Base-by-base conservation (phyloP, 768 basidiomycete genomes). In the Suillus placidus region DNA sequence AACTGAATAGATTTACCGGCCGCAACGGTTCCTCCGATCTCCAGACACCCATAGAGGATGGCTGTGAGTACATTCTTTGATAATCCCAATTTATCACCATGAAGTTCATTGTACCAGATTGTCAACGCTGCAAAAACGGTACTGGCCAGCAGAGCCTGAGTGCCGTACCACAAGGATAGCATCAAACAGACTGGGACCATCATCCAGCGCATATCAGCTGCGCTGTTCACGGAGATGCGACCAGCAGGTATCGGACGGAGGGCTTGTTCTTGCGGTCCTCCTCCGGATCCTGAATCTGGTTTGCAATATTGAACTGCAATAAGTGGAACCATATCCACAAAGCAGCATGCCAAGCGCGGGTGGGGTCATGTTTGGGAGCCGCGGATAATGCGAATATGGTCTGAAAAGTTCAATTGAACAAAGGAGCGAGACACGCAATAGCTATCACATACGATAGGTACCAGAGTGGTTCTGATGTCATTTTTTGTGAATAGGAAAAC, bases 321-420 rank as follows among this genome's bases (percentile, higher is more conserved):
- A 83, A 66, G 63, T 84, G 81, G 10, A 82, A 66, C 79, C 79
- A 83, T 14, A 80, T 76, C 83, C 83, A 84, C 32, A 74, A 60
- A 2, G 78, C 67, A 4, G 72, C 67, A 23, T 78, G 71, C 13
- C 70, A 40, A 6, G 26, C 26, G 7, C 13, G 51, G 3, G 14
- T 30, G 16, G 26, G 51, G 3, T 52, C 23, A 4, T 64, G 61
- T 1, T 69, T 42, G 0, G 78, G 75, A 9, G 76, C 72, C 1
- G 68, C 67, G 13, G 71, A 72, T 13, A 64, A 56, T 0, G 77
- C 75, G 49, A 80, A 77, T 30, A 78, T 45, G 13, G 72, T 77
- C 79, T 80, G n/a, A 42, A 62, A 63, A 8, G 20, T 23, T 2
- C 6, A 8, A 18, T 13, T 43, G n/a, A 34, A 54, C 47, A 16